Percentiles rank a stretch among this genome's conserved stretches.
These are phyloP conservation scores for Suillus luteus DNA, from an alignment of 768 basidiomycete species.

Conservation along the genomic window DNA sequence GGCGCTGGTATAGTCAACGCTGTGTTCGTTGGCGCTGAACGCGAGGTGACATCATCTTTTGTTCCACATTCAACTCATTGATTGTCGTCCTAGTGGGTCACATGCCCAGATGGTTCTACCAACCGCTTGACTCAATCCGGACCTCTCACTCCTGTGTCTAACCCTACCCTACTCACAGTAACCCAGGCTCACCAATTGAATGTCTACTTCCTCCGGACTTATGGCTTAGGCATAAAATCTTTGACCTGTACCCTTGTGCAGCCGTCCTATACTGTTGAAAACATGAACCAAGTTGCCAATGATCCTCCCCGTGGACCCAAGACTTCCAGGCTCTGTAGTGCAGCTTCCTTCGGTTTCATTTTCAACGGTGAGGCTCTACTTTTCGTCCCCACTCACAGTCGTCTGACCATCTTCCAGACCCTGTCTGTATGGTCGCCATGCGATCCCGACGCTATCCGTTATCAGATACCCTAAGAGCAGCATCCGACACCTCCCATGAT, in stretches of 20 bases:
- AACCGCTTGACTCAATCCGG: conserved; percentile 61
- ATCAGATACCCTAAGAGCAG: conserved; percentile 29
- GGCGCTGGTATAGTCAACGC: conserved; percentile 62
- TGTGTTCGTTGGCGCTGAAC: conserved; percentile 58
- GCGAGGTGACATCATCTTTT: conserved; percentile 52
- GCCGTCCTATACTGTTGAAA: conserved; percentile 39
- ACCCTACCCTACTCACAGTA: conserved; percentile 60
- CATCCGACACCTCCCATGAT: conserved; percentile 43
- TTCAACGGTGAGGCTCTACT: conserved; percentile 51
- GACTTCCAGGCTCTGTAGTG: conserved; percentile 49
- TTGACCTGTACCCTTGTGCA: conserved; percentile 51
- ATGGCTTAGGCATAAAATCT: conserved; percentile 44
- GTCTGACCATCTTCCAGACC: conserved; percentile 40
- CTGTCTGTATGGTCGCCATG: conserved; percentile 62
- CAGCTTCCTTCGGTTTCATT: conserved; percentile 59
- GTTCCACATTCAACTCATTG: not conserved
- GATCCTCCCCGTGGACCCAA: conserved; percentile 37
- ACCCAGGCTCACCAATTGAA: conserved; percentile 63
- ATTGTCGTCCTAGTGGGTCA: conserved; percentile 50
- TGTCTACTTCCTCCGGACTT: conserved; percentile 55
- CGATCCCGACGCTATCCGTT: conserved; percentile 54
- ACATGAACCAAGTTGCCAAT: conserved; percentile 31
- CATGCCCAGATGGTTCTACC: conserved; percentile 45
- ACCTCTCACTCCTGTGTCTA: conserved; percentile 52
- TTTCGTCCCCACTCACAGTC: not conserved